These are phyloP conservation scores for Podaxis sp. DNA, from an alignment of 768 basidiomycete genomes.

Conservation along the genomic window DNA sequence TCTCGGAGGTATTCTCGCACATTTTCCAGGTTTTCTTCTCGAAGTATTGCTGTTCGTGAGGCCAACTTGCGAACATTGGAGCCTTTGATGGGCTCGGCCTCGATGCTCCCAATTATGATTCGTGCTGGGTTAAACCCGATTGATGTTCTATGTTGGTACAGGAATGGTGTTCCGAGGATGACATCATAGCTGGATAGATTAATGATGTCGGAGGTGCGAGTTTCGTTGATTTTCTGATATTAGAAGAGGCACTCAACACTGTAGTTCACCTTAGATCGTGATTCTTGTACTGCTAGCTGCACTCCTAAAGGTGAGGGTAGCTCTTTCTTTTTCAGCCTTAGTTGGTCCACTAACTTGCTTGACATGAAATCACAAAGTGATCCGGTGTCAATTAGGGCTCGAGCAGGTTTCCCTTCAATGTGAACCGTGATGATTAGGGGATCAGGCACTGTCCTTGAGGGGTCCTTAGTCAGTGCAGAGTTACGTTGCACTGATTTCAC, in stretches of 20 bases:
- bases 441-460: background rate
- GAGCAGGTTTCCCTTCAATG: conserved; percentile 32
- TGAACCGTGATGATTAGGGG: conserved; percentile 30
- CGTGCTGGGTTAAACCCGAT: conserved; percentile 28
- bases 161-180: conserved; percentile 39
- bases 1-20: conserved; percentile 21
- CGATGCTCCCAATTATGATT: conserved; percentile 26
- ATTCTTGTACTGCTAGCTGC: conserved; percentile 42
- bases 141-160: conserved; percentile 31
- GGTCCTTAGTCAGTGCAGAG: background rate
- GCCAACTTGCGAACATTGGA: conserved; percentile 14
- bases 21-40: conserved; percentile 17
- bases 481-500: no score
- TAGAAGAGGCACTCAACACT: no score
- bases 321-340: conserved; percentile 24
- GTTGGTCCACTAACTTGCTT: conserved; percentile 33
- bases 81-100: conserved; percentile 19
- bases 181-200: conserved; percentile 42
- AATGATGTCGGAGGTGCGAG: conserved; percentile 33
- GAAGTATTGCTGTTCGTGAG: conserved; percentile 17
- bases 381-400: conserved; percentile 37
- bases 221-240: conserved; percentile 36
- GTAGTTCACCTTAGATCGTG: conserved; percentile 35
- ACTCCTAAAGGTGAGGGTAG: conserved; percentile 33
- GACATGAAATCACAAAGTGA: conserved; percentile 44